Evolutionary conservation across 495 filamentous ascomycete genomes (phyloP), one percentile per base, ranked within the genome.

Genomic region (Arthonia radiata): DNA sequence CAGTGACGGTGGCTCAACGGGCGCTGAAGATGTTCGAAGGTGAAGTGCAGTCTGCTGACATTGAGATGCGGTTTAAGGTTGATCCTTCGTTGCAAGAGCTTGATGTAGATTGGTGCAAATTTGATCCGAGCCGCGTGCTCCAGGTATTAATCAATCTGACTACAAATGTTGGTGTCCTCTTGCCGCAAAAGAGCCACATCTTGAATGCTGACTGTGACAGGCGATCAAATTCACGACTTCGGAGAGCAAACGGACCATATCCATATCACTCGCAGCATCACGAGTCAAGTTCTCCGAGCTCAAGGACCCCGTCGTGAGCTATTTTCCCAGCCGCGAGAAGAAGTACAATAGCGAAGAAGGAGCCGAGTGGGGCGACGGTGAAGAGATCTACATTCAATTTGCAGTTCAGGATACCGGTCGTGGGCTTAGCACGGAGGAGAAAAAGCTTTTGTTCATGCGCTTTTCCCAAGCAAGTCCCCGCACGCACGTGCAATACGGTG

Each of bases 401-500:
- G 59, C 67, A 11, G 71, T 90, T 23, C 57, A 64, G 30, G 79
- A 90, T 37, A 77, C 74, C 1, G 79, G 79, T 0, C 62, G 73
- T 7, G 78, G 79, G 0, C 54, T 90, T 15, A 71, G 55, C 31
- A 62, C 69, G 13, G 59, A 73, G 28, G 70, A 78, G 37, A 75
- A 67, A 42, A 68, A 71, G 30, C 51, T 69, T 5, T 53, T 90
- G 0, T 90, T 90, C 42, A 64, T 72, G 28, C 59, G 78, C 8
- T 89, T 89, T 47, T 74, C 70, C 3, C 77, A 86, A 47, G 71
- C 73, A 0, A 71, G 60, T 13, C 75, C 76, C 2, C 57, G 69
- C 22, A 83, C 78, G 0, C 74, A 83, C 31, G 62, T 76, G 1
- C 62, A 72, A 19, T 89, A 86, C 33, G 79, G 78, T 12, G 79